A percentile compares a stretch with the other conserved stretches of the same genome.
These are phyloP conservation scores for Papilionanthe hybrid DNA, from an alignment of 116 monocot genomes.

Conservation along the genomic window DNA sequence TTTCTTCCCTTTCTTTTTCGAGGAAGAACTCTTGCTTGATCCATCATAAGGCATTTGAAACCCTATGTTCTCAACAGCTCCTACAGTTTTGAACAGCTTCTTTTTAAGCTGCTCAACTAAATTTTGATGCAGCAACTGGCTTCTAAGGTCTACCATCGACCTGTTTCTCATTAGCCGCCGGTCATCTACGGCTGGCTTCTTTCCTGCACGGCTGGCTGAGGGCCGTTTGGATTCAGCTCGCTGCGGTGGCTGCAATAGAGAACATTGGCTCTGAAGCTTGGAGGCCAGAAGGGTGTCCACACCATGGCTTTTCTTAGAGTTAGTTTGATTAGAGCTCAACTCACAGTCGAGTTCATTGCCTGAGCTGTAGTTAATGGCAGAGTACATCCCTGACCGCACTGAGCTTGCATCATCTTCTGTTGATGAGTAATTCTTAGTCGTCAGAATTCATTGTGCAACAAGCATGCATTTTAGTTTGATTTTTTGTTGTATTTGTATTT, in stretches of 20 bases:
- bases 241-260: conserved; percentile 5
- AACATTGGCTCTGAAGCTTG: conserved; percentile 36
- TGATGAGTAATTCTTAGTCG: not conserved
- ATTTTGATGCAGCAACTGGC: conserved; percentile 59
- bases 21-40: conserved; percentile 5
- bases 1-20: conserved; percentile 18
- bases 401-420: conserved; percentile 60
- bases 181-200: conserved; percentile 21
- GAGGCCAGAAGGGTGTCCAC: conserved; percentile 4
- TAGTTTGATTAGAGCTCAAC: not conserved
- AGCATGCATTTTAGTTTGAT: not conserved
- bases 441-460: not conserved
- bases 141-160: conserved; percentile 76
- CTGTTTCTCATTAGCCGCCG: conserved; percentile 45
- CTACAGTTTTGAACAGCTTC: conserved; percentile 78
- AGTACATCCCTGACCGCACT: conserved; percentile 53
- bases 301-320: conserved; percentile 16
- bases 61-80: conserved; percentile 77
- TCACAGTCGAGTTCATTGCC: conserved; percentile 34
- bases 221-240: not conserved
- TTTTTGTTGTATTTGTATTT: no score
- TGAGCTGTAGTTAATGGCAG: conserved; percentile 38
- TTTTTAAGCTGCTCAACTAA: conserved; percentile 73
- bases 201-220: conserved; percentile 6
- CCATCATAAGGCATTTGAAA: conserved; percentile 31